Base-by-base conservation (phyloP, 176 grass and related monocot species). In the Cocos nucifera region DNA sequence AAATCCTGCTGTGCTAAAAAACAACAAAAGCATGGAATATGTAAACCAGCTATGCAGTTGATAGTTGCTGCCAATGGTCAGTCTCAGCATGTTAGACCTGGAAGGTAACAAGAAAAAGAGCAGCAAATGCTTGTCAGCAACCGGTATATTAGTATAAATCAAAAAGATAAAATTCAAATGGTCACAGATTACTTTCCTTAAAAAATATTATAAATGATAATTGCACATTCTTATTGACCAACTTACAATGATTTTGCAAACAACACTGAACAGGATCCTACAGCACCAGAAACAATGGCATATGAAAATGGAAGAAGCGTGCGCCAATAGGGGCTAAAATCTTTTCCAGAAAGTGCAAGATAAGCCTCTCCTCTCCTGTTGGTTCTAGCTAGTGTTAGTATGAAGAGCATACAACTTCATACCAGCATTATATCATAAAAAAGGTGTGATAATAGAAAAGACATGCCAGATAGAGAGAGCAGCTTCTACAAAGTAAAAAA, bases 211-310 rank as follows among this genome's bases (percentile, higher is more conserved):
- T 44, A 44, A 1, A 44, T 12, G 35, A 44, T 44, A 63, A 53
- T 21, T 75, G 58, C 65, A 54, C 65, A 61, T 2, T 8, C 63
- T 21, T 15, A 39, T 6, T 10, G 5, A 76, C 29, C 44, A 67
- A 78, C 93, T 73, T 92, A 97, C 93, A 97, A 66, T 67, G 84
- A 97, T 75, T 97, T 97, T 49, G 87, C 93, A 85, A 97, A 97
- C 70, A 97, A 80, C 59, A 97, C 93, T 6, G 87, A 97, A 73
- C 93, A 97, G 69, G 93, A 97, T 58, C 93, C 93, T 59, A 97
- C 57, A 57, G 93, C 87, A 74, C 87, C 93, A 73, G 93, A 97
- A 69, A 97, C 93, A 50, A 78, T 65, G 60, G 93, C 93, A 73
- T 97, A 97, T 22, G 93, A 97, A 88, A 97, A 97, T 67, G 93